Evolutionary conservation across 768 basidiomycete genomes (phyloP), one percentile per base, ranked within the genome.

Genomic region (Melanogaster broomeanus): DNA sequence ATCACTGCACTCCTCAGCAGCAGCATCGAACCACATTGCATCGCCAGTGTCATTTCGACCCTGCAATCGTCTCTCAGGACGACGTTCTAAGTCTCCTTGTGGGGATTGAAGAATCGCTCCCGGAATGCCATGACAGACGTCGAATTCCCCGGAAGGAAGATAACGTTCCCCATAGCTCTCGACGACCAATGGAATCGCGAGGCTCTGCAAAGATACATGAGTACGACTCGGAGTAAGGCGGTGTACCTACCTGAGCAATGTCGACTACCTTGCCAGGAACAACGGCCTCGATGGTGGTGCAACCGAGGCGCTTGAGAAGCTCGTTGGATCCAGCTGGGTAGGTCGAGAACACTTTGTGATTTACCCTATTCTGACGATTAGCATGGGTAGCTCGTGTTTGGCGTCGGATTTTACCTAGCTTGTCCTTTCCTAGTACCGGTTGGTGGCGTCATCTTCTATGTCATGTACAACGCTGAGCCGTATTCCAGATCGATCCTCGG

Each of bases 161-260:
- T 88, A 25, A 77, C 74, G 8, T 80, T 88, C 48, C 87, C 87
- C 0, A 79, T 88, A 25, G 78, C 77, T 2, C 72, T 86, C 25
- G 77, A 87, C 55, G 86, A 88, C 58, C 72, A 70, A 6, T 81
- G 83, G 77, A 78, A 63, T 52, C 71, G 71, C 9, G 81, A 81
- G 11, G 83, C 84, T 4, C 68, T 86, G 24, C 62, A 75, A 39
- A 73, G 78, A 19, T 86, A 89, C 62, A 83, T 80, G 77, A 67
- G 64, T 7, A 76, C 78, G 0, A 79, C 72, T 0, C 71, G 87
- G 10, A 72, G 77, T 42, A 76, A 76, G 44, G 85, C 85, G 0
- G 81, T 80, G 1, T 89, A 88, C 63, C 68, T 89, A 0, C 87
- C 85, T n/a, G 0, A 83, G 80, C 61, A 88, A 89, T 56, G 68